Conservation (phyloP, 2,329 filamentous ascomycete genomes). For the Microcyclospora tardicrescens region DNA sequence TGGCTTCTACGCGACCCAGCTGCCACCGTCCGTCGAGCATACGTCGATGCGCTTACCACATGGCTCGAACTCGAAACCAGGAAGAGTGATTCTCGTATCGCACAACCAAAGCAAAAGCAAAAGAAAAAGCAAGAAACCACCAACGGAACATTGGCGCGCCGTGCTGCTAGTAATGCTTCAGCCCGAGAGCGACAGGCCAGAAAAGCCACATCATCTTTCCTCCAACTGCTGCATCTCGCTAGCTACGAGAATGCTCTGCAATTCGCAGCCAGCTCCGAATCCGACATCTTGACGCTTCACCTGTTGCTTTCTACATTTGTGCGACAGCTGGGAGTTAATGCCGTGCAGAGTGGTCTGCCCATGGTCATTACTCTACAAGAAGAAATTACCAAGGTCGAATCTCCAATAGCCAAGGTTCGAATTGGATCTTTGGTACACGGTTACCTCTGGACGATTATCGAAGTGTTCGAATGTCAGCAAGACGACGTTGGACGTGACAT, state of each 20-base stretch:
- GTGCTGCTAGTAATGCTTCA: constrained; percentile 57
- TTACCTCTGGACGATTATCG: constrained; percentile 70
- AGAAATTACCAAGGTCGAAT: constrained; percentile 56
- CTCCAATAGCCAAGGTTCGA: constrained; percentile 59
- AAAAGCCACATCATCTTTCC: constrained; percentile 53
- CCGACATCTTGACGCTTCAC: constrained; percentile 64
- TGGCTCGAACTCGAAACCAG: constrained; percentile 48
- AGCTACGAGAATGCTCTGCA: constrained; percentile 82
- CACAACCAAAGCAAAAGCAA: constrained; percentile 1
- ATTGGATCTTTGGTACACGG: constrained; percentile 76
- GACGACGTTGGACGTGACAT: constrained; percentile 58
- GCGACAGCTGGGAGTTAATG: constrained; percentile 68
- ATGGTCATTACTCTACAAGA: constrained; percentile 86
- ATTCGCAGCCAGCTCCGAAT: constrained; percentile 43
- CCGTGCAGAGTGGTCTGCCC: constrained; percentile 62
- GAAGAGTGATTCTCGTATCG: constrained; percentile 15
- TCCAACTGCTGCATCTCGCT: constrained; percentile 70
- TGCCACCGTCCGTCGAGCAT: constrained; percentile 67
- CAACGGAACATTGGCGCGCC: constrained; percentile 34
- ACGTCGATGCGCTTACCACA: constrained; percentile 67
- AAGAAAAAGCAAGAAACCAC: constrained; percentile 24
- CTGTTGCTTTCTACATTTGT: constrained; percentile 63
- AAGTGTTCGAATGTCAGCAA: constrained; percentile 63
- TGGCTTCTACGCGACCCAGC: constrained; percentile 78
- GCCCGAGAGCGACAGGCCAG: constrained; percentile 38